Percentiles rank a stretch among this genome's conserved stretches.
Evolutionary conservation across 306 rosid genomes (phyloP).

Genomic region (Citrullus mucosospermus): DNA sequence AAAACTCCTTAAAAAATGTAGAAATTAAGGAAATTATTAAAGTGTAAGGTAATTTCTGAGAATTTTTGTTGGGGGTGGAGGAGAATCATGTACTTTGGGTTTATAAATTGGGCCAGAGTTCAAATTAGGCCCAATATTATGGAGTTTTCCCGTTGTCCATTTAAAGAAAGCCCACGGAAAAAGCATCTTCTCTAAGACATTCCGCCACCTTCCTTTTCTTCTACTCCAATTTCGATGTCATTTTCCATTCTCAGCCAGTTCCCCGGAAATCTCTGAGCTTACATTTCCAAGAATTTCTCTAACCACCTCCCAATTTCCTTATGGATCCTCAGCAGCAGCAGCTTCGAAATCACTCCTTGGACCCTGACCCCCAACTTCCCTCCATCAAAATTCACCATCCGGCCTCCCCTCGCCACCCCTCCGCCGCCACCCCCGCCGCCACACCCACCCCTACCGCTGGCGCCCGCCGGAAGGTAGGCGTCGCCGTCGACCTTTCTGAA

Average conservation of each 20-base stretch:
- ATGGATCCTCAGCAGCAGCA: conserved; percentile 40
- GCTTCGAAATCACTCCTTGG: conserved; percentile 20
- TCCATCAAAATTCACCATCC: conserved; percentile 86
- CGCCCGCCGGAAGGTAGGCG: conserved; percentile 92
- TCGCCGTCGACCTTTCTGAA: conserved; percentile 92
- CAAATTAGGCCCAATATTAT: background rate
- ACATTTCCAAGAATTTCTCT: background rate
- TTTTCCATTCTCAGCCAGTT: background rate
- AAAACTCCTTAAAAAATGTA: too few relatives aligned
- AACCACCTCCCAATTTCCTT: background rate
- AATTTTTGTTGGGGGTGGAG: too few relatives aligned
- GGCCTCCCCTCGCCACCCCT: conserved; percentile 57
- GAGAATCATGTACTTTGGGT: too few relatives aligned
- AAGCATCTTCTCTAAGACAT: background rate
- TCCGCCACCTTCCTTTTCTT: background rate
- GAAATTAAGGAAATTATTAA: too few relatives aligned
- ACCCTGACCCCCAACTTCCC: conserved; percentile 77
- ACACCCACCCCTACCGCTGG: conserved; percentile 91
- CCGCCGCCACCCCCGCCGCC: conserved; percentile 26
- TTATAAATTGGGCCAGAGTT: too few relatives aligned
- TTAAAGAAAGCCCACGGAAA: background rate
- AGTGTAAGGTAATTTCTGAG: too few relatives aligned
- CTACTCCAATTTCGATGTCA: background rate
- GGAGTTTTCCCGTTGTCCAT: background rate
- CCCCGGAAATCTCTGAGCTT: background rate